Evolutionary conservation across 164 flowering plant genomes (phyloP).

Genomic region (Aristolochia californica): DNA sequence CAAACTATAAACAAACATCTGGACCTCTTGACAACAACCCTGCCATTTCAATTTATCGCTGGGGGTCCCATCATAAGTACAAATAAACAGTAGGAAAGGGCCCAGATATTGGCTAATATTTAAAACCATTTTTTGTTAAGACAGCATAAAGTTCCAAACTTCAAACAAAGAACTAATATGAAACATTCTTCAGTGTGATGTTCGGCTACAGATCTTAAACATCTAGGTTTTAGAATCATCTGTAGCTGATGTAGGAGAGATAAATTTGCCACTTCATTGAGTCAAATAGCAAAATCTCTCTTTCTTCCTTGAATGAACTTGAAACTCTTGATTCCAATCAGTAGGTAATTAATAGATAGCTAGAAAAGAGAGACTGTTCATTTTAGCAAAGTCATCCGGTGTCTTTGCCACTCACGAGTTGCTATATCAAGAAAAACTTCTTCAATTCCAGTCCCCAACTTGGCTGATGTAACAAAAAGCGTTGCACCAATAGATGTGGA

Average conservation of each 20-base stretch:
- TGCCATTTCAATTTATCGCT: no score
- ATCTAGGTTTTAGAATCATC: neutral
- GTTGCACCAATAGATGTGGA: constrained; percentile 23
- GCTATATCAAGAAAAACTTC: constrained; percentile 27
- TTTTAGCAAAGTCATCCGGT: neutral
- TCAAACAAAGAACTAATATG: no score
- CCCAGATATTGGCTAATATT: no score
- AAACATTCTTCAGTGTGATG: no score
- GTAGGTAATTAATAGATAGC: neutral
- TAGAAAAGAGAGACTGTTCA: neutral
- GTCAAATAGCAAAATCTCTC: neutral
- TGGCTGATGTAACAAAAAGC: constrained; percentile 24
- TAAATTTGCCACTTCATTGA: neutral
- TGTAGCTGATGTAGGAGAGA: neutral
- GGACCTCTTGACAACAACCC: no score
- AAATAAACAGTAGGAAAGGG: no score
- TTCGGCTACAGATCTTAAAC: neutral
- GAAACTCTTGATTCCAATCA: neutral
- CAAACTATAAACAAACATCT: no score
- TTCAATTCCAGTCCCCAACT: constrained; percentile 23
- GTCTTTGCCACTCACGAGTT: constrained; percentile 13
- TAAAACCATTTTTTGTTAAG: no score
- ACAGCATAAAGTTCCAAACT: no score
- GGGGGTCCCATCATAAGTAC: no score
- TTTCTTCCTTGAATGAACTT: neutral